These are phyloP conservation scores for Artemisia argyi DNA, from an alignment of 129 eudicot genomes.

Conservation along the genomic window DNA sequence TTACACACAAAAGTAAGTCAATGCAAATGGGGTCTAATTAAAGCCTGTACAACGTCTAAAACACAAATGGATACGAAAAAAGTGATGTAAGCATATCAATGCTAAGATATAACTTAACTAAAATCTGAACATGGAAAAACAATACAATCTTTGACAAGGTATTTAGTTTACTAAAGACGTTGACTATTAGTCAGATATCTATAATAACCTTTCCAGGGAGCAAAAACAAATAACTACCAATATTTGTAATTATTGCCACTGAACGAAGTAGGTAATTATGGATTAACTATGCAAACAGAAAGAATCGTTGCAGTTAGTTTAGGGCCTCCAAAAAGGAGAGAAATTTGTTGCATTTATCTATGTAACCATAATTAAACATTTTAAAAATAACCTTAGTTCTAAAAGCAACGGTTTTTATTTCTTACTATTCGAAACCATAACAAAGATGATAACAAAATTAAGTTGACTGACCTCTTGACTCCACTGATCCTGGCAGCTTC, in stretches of 20 bases:
- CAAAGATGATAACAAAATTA: conserved; percentile 5
- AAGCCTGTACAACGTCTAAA: neutral
- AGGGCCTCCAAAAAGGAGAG: neutral
- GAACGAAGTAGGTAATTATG: neutral
- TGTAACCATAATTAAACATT: too few relatives aligned
- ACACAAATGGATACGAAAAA: neutral
- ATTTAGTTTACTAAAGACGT: neutral
- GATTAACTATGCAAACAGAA: neutral
- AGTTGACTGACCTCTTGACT: conserved; percentile 67
- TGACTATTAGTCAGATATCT: neutral
- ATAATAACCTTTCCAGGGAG: neutral
- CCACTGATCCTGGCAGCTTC: conserved; percentile 92
- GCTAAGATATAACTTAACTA: neutral
- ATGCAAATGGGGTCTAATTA: neutral
- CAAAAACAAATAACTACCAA: neutral
- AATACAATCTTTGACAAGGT: neutral
- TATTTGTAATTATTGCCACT: neutral
- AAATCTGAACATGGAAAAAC: too few relatives aligned
- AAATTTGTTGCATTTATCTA: neutral
- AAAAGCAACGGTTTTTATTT: neutral
- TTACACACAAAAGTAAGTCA: neutral
- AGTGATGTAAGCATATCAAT: conserved; percentile 5
- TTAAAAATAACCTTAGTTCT: too few relatives aligned
- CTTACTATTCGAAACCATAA: neutral
- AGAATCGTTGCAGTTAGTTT: neutral